phyloP scores from a whole-genome alignment of 495 filamentous ascomycete species.

The Xylaria nigripes region DNA sequence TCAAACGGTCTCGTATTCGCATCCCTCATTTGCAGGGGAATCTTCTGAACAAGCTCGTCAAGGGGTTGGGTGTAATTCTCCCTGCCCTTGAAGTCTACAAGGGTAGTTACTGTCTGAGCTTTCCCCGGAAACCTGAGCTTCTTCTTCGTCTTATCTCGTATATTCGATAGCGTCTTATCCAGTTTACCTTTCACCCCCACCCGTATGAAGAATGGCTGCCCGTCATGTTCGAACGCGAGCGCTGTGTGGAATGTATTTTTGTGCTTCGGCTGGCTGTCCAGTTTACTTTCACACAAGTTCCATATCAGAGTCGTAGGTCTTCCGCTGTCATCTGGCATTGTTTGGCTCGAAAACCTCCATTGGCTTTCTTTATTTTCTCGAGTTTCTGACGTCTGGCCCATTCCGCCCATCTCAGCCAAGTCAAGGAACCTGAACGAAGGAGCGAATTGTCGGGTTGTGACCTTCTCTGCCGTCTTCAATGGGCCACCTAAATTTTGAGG shows the following conservation, averaged over 20 bases:
- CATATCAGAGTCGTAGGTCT: slow-evolving; percentile 5
- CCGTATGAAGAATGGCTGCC: slow-evolving; percentile 7
- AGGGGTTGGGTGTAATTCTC: neutral
- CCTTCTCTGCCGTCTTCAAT: neutral
- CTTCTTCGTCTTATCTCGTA: neutral
- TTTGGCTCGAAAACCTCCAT: neutral
- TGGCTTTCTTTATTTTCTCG: neutral
- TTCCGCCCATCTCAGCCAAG: neutral
- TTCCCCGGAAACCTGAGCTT: neutral
- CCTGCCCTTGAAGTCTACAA: neutral
- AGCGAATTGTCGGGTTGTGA: neutral
- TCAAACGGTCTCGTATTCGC: neutral
- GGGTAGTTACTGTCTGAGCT: neutral
- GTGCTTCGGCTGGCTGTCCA: slow-evolving; percentile 3
- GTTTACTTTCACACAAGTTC: slow-evolving; percentile 10
- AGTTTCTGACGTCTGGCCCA: neutral
- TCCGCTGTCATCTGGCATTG: neutral
- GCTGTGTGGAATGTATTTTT: slow-evolving; percentile 11
- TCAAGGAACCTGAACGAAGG: neutral
- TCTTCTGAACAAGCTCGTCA: neutral
- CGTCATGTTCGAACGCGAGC: slow-evolving; percentile 13
- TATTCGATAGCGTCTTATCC: neutral
- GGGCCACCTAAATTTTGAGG: neutral
- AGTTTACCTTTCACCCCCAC: slow-evolving; percentile 9
- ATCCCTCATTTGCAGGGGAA: neutral